Conservation (phyloP, 192 early-diverging fungal genomes). For the Mortierella alpina region DNA sequence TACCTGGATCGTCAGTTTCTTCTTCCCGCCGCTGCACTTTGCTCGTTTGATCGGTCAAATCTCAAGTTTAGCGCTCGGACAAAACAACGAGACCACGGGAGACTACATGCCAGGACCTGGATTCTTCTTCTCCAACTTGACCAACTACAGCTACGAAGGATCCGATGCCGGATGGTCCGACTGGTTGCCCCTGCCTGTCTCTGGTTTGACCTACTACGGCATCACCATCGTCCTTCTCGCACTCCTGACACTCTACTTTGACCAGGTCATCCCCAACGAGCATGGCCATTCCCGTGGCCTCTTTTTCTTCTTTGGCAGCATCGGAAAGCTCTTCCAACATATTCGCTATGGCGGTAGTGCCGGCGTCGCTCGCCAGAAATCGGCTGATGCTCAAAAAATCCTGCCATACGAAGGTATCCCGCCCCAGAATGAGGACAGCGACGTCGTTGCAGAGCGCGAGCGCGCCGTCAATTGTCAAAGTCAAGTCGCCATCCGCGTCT, state of each 20-base stretch:
- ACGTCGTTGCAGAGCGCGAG: conserved; percentile 61
- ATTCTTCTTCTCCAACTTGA: conserved; percentile 59
- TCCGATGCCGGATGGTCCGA: conserved; percentile 19
- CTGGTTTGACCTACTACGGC: conserved; percentile 63
- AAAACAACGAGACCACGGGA: conserved; percentile 53
- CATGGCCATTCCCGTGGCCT: conserved; percentile 60
- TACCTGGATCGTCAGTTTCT: conserved; percentile 40
- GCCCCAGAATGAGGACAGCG: conserved; percentile 39
- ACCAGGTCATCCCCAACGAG: conserved; percentile 80
- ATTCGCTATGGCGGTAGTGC: conserved; percentile 34
- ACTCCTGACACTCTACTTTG: conserved; percentile 77
- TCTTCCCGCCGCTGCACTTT: conserved; percentile 65
- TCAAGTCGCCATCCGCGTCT: conserved; percentile 58
- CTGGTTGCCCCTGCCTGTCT: conserved; percentile 62
- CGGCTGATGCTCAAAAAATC: conserved; percentile 56
- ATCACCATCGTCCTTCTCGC: conserved; percentile 60
- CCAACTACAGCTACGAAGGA: conserved; percentile 24
- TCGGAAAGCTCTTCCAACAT: conserved; percentile 62
- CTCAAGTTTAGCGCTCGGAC: conserved; percentile 25
- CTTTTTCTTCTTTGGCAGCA: conserved; percentile 71
- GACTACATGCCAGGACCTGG: conserved; percentile 70
- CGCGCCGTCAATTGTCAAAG: conserved; percentile 58
- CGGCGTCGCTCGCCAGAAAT: conserved; percentile 23
- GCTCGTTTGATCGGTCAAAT: conserved; percentile 75
- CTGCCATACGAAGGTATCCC: conserved; percentile 44